phyloP scores from a whole-genome alignment of 2,329 filamentous ascomycete species.

The Nannizzia gypsea region DNA sequence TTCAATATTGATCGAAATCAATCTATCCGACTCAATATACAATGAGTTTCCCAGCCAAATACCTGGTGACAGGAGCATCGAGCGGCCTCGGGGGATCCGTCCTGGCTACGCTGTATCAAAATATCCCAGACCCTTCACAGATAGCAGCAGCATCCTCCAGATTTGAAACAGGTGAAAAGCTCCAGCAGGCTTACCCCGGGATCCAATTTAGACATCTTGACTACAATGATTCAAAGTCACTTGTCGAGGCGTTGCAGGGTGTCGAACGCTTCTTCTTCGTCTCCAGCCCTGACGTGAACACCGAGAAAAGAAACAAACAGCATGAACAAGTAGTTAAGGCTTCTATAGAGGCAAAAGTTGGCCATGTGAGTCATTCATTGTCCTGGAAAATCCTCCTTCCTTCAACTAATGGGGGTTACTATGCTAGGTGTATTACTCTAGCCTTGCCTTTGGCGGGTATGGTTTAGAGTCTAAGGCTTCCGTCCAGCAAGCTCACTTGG shows the following conservation, averaged over 20 bases:
- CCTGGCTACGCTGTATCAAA: constrained; percentile 23
- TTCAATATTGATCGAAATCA: not conserved
- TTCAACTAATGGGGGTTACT: not conserved
- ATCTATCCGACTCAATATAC: not conserved
- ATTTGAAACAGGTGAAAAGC: constrained; percentile 31
- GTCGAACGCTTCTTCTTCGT: constrained; percentile 48
- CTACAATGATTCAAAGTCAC: constrained; percentile 38
- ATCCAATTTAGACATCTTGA: constrained; percentile 41
- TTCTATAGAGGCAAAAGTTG: constrained; percentile 41
- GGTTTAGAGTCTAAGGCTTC: constrained; percentile 32
- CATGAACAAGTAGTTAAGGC: constrained; percentile 43
- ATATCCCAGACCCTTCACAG: constrained; percentile 30
- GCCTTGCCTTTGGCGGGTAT: constrained; percentile 45
- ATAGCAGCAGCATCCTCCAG: constrained; percentile 41
- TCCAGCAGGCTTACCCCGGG: constrained; percentile 30
- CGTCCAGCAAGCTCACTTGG: constrained; percentile 49
- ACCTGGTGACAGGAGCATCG: constrained; percentile 29
- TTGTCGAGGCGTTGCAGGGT: constrained; percentile 39
- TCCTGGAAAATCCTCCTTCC: not conserved
- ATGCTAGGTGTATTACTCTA: constrained; percentile 43
- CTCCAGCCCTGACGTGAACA: constrained; percentile 42
- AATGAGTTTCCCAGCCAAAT: constrained; percentile 18
- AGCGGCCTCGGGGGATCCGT: constrained; percentile 28
- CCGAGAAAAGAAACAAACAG: constrained; percentile 36
- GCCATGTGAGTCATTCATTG: constrained; percentile 30